These are phyloP conservation scores for Purpureocillium lavendulum DNA, from an alignment of 2,329 filamentous ascomycete genomes.

Conservation along the genomic window DNA sequence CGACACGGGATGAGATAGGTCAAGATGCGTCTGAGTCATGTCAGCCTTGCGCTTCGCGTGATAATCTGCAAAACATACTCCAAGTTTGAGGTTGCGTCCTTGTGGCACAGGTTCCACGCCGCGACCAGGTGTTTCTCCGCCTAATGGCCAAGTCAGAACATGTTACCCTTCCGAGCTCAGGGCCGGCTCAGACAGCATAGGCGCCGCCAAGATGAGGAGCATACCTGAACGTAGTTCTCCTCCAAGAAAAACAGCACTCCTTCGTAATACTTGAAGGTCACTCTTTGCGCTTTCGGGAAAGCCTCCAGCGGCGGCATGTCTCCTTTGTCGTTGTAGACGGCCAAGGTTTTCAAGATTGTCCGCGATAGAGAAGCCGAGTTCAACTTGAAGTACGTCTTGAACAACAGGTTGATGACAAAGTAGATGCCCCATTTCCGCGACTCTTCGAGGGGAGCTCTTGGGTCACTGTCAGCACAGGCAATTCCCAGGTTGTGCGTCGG, in stretches of 20 bases:
- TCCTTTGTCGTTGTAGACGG: conserved; percentile 57
- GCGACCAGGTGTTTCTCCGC: conserved; percentile 73
- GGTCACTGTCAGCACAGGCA: neutral
- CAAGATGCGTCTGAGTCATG: conserved; percentile 62
- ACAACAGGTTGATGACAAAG: conserved; percentile 85
- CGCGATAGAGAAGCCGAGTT: conserved; percentile 85
- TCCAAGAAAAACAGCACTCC: conserved; percentile 91
- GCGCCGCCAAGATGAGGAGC: conserved; percentile 9
- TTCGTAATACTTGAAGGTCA: conserved; percentile 94
- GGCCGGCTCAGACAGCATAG: too few species aligned
- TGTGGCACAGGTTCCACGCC: conserved; percentile 77
- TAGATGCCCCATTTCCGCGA: conserved; percentile 98
- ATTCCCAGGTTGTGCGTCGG: too few species aligned
- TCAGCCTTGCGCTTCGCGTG: conserved; percentile 11
- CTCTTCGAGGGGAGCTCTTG: conserved; percentile 71
- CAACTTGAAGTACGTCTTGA: conserved; percentile 97
- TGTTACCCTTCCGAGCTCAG: too few species aligned
- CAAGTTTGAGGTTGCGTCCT: conserved; percentile 62
- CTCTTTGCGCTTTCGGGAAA: conserved; percentile 84
- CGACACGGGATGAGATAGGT: conserved; percentile 93
- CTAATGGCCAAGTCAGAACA: conserved; percentile 25
- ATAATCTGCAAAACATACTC: conserved; percentile 49
- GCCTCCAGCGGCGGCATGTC: conserved; percentile 74
- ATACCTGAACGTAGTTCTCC: conserved; percentile 77
- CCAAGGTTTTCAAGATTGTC: conserved; percentile 78